A percentile compares a stretch with the other conserved stretches of the same genome.
phyloP scores from a whole-genome alignment of 768 basidiomycete species.

The Phaffia australis region DNA sequence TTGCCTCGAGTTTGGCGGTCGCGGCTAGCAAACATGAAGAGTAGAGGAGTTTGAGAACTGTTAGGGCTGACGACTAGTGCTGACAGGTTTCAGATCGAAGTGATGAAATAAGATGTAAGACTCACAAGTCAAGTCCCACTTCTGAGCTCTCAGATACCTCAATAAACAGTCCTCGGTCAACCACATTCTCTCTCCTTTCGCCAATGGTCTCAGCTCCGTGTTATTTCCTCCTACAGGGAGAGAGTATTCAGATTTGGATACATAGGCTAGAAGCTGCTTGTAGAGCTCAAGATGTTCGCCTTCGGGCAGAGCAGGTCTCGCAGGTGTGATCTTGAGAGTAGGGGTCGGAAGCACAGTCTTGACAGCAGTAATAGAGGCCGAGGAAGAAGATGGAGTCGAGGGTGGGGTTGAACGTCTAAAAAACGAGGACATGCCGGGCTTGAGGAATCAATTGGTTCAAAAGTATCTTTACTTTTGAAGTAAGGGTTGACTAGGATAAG shows the following conservation, averaged over 20 bases:
- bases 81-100: not conserved
- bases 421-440: slow-evolving; percentile 8
- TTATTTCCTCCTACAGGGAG: not conserved
- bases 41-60: not conserved
- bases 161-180: slow-evolving; percentile 23
- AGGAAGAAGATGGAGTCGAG: not conserved
- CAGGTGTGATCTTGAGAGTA: slow-evolving; percentile 7
- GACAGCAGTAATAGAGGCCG: slow-evolving; percentile 2
- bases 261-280: not conserved
- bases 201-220: not conserved
- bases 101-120: not conserved
- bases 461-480: too few species aligned
- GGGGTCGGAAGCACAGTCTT: slow-evolving; percentile 18
- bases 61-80: not conserved
- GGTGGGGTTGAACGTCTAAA: slow-evolving; percentile 1
- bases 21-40: not conserved
- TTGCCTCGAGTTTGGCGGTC: slow-evolving; percentile 16
- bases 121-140: slow-evolving; percentile 13
- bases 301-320: slow-evolving; percentile 13
- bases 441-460: too few species aligned
- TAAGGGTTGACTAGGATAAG: too few species aligned
- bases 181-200: slow-evolving; percentile 22
- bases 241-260: not conserved
- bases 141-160: slow-evolving; percentile 22
- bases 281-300: slow-evolving; percentile 12